These are phyloP conservation scores for Exophiala sideris DNA, from an alignment of 2,329 filamentous ascomycete species.

Conservation along the genomic window DNA sequence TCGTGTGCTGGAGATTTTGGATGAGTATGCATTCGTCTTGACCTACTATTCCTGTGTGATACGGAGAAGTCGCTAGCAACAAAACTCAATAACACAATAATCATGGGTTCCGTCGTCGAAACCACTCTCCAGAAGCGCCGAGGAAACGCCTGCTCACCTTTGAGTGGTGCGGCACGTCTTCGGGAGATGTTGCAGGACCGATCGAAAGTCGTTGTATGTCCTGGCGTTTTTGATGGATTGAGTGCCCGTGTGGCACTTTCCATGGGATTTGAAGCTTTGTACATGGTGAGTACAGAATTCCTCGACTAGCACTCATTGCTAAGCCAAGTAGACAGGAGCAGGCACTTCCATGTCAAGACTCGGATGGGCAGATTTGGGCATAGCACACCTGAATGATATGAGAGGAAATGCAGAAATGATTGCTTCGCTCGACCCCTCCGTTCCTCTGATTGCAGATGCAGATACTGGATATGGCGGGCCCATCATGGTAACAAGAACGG, in stretches of 20 bases:
- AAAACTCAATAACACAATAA: not conserved
- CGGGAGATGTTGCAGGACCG: slow-evolving; percentile 35
- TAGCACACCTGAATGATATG: slow-evolving; percentile 53
- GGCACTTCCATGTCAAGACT: not conserved
- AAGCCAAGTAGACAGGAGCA: slow-evolving; percentile 8
- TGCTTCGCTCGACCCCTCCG: slow-evolving; percentile 47
- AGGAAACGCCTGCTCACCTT: slow-evolving; percentile 11
- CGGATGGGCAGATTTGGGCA: slow-evolving; percentile 36
- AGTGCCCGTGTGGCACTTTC: slow-evolving; percentile 49
- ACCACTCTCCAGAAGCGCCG: not conserved
- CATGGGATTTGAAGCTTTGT: slow-evolving; percentile 49
- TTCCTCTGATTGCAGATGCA: slow-evolving; percentile 53
- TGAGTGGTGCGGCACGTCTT: slow-evolving; percentile 27
- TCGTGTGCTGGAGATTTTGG: not conserved
- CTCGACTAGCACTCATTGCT: not conserved
- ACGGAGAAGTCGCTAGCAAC: not conserved
- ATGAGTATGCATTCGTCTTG: not conserved
- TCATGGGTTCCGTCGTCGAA: slow-evolving; percentile 4
- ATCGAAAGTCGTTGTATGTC: slow-evolving; percentile 42
- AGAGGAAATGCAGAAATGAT: slow-evolving; percentile 53
- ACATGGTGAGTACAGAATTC: slow-evolving; percentile 37
- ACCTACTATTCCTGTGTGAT: not conserved
- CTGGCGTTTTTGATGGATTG: slow-evolving; percentile 52
- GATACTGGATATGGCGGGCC: slow-evolving; percentile 53
- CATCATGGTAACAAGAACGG: slow-evolving; percentile 49